Conservation (phyloP, 2,329 filamentous ascomycete species). For the Cordyceps farinosa region DNA sequence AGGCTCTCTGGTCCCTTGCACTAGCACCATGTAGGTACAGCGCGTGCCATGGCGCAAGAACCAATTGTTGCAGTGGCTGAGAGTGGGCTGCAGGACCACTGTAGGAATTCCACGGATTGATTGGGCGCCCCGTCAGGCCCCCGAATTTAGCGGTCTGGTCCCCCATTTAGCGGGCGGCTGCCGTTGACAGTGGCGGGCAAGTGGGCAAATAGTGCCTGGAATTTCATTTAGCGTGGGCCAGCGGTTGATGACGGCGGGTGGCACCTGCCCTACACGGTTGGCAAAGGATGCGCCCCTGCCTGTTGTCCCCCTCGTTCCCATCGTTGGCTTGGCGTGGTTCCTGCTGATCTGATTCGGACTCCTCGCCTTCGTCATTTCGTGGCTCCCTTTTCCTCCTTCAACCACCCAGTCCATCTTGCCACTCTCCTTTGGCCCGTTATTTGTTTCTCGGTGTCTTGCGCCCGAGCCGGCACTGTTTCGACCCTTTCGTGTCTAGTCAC, state of each 20-base stretch:
- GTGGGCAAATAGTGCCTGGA: background rate
- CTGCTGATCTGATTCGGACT: background rate
- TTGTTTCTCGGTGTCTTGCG: constrained; percentile 24
- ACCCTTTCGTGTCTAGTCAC: constrained; percentile 23
- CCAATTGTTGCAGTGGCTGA: constrained; percentile 7
- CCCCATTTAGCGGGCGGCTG: background rate
- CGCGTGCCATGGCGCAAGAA: background rate
- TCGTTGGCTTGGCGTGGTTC: background rate
- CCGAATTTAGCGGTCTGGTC: background rate
- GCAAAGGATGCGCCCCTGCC: background rate
- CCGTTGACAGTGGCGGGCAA: background rate
- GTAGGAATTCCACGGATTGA: background rate
- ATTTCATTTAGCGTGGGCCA: background rate
- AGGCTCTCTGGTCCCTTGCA: background rate
- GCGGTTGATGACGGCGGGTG: background rate
- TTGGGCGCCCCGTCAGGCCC: background rate
- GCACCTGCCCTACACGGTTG: constrained; percentile 9
- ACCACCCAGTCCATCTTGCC: constrained; percentile 10
- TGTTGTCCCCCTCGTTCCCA: background rate
- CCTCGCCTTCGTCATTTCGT: background rate
- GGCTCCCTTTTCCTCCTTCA: constrained; percentile 10
- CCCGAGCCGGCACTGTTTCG: background rate
- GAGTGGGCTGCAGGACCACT: background rate
- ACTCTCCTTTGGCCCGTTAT: constrained; percentile 7
- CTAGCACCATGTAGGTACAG: background rate